Base-by-base conservation (phyloP, 805 yeast species). In the Kodamaea neixiangensis region DNA sequence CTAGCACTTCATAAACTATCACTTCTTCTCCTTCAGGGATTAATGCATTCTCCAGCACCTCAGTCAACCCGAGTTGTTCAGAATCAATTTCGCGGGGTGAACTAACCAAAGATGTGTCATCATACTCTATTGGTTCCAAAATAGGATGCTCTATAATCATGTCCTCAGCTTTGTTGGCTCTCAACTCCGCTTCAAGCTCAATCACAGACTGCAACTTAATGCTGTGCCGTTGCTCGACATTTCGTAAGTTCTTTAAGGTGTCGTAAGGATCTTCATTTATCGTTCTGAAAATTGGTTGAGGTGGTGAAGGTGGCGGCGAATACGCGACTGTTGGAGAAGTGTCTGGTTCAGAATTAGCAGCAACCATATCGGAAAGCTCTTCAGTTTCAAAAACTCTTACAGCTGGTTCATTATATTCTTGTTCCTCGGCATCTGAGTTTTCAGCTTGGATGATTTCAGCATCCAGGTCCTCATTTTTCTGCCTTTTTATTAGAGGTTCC, bases 71-170 rank as follows among this genome's bases (percentile, higher is more conserved):
- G 14, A 13, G n/a, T 25, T 25, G 35, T 2, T 14, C 44, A 7
- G 17, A 7, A n/a, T 20, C 31, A 15, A 35, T 35, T 35, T 35
- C 39, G 48, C 3, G 62, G 62, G 5, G 70, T 75, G 42, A 83
- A 83, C 54, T 66, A 2, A 42, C 45, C 19, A 42, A 42, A 10
- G 45, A 42, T 10, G 47, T 34, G 29, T 35, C 47, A 31, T 44
- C 47, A 18, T 14, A 18, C 19, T 25, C 47, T 31, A 44, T 21
- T n/a, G 34, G 21, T 17, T 44, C 40, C 47, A 44, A 44, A 10
- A 20, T 10, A 2, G 47, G 47, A 13, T 15, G 29, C 13, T 44
- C 40, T 3, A 44, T 33, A 44, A 35, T 21, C 39, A 44, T 35
- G 7, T 29, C 40, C n/a, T 34, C 25, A 7, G 47, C 47, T 35